Evolutionary conservation across 2,329 filamentous ascomycete species (phyloP).

Genomic region (Botrytis paeoniae): DNA sequence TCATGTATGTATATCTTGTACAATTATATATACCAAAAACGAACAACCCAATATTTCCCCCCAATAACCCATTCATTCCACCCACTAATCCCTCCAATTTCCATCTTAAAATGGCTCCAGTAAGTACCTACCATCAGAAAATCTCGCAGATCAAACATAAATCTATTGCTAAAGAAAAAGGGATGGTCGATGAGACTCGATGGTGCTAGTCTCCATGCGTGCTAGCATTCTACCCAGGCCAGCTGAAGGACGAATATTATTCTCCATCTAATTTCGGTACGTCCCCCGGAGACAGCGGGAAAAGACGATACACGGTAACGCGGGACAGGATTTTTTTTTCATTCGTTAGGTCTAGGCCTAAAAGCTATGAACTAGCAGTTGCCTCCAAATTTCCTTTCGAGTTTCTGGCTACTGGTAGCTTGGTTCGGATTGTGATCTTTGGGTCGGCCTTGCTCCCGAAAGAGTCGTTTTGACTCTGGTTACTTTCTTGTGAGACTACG

Average conservation of each 20-base stretch:
- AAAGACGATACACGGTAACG: slow-evolving; percentile 4
- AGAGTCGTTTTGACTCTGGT: background rate
- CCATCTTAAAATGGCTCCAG: background rate
- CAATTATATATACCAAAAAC: no score
- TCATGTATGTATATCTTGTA: no score
- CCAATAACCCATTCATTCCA: background rate
- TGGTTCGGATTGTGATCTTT: background rate
- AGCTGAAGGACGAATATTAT: background rate
- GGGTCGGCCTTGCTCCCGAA: background rate
- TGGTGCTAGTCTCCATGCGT: background rate
- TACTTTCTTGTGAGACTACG: slow-evolving; percentile 2
- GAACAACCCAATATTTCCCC: no score
- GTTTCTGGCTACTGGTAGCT: background rate
- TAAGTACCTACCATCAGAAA: background rate
- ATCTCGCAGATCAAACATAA: slow-evolving; percentile 15
- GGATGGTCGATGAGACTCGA: slow-evolving; percentile 2
- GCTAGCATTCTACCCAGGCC: background rate
- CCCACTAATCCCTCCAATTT: background rate
- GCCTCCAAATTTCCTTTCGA: slow-evolving; percentile 7
- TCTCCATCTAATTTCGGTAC: slow-evolving; percentile 14
- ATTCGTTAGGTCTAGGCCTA: slow-evolving; percentile 3
- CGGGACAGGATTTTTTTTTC: background rate
- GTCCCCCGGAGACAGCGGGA: slow-evolving; percentile 1
- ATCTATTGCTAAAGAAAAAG: background rate
- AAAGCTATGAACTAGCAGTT: background rate